Base-by-base conservation (phyloP, 345 rosid species). In the Clausena lansium region DNA sequence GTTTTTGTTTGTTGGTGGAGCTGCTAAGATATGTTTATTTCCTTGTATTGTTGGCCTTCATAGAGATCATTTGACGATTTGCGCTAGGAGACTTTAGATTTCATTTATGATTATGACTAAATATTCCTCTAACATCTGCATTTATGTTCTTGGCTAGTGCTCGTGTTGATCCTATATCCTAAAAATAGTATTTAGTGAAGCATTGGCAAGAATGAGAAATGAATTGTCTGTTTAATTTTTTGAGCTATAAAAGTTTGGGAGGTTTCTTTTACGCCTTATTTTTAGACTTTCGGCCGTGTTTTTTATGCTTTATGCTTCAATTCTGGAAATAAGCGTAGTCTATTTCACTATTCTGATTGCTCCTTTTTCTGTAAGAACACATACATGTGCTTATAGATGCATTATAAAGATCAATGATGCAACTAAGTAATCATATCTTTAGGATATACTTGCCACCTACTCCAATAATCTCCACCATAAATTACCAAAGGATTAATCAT, bases 131-230 rank as follows among this genome's bases (percentile, higher is more conserved):
- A 54, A 54, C 22, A 54, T 55, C 7, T 71, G 13, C 30, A 22
- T 22, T 62, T 20, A n/a, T 8, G 39, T 58, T 57, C 73, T 69
- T n/a, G 30, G 13, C 13, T 6, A 69, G 10, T 25, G 73, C 73
- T 45, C 19, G 15, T 69, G 33, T 17, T 45, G 6, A 35, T 33
- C 36, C 13, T 20, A 36, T 13, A 45, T 45, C 50, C 50, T 45
- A 13, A 45, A 65, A 35, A 19, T 66, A 66, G 2, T 33, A 35
- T 66, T 35, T 35, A 66, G 11, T 66, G 28, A 8, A 45, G 14
- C 55, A 25, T 41, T 68, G 54, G 52, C 38, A 50, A 47, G 73
- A 70, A 50, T 70, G 17, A 70, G 74, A 52, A 50, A 28, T 28
- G 32, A 70, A 50, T 17, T 70, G 19, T 36, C 50, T 36, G 38